Evolutionary conservation across 2,329 filamentous ascomycete genomes (phyloP).

Genomic region (Mycosphaerella sp.): DNA sequence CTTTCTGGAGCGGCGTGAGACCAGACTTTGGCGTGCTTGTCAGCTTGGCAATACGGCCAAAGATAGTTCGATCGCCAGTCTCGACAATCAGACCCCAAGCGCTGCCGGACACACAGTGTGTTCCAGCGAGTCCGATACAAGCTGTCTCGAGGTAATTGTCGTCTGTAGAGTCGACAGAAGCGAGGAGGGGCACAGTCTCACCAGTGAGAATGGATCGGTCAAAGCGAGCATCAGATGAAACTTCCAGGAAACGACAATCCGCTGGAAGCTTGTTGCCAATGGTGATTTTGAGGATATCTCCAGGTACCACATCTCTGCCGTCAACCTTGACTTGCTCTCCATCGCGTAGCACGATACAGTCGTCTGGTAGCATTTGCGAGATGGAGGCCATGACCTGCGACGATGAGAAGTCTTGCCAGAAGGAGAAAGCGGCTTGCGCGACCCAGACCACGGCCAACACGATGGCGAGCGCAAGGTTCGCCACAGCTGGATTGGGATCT

Average conservation of each 20-base stretch:
- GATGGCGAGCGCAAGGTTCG: constrained; percentile 67
- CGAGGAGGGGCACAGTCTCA: constrained; percentile 56
- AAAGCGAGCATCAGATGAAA: constrained; percentile 63
- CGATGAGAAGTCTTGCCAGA: constrained; percentile 66
- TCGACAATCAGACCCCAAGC: constrained; percentile 63
- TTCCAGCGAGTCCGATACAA: constrained; percentile 72
- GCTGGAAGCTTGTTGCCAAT: constrained; percentile 69
- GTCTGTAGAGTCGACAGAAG: constrained; percentile 60
- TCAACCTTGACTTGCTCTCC: constrained; percentile 39
- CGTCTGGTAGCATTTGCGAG: constrained; percentile 71
- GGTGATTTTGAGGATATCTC: constrained; percentile 63
- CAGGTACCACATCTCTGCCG: constrained; percentile 58
- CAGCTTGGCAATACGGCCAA: constrained; percentile 65
- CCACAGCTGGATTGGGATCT: constrained; percentile 49
- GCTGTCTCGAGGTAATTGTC: constrained; percentile 70
- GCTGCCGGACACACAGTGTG: constrained; percentile 65
- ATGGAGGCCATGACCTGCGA: constrained; percentile 73
- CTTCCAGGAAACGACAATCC: constrained; percentile 63
- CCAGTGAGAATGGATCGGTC: constrained; percentile 68
- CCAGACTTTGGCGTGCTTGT: constrained; percentile 63
- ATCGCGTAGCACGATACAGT: constrained; percentile 60
- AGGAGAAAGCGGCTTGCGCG: constrained; percentile 49
- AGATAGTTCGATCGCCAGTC: constrained; percentile 67
- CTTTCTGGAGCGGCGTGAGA: constrained; percentile 64
- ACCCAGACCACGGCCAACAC: constrained; percentile 66